Base-by-base conservation (phyloP, 208 protist genomes). In the Trypanosoma avium region DNA sequence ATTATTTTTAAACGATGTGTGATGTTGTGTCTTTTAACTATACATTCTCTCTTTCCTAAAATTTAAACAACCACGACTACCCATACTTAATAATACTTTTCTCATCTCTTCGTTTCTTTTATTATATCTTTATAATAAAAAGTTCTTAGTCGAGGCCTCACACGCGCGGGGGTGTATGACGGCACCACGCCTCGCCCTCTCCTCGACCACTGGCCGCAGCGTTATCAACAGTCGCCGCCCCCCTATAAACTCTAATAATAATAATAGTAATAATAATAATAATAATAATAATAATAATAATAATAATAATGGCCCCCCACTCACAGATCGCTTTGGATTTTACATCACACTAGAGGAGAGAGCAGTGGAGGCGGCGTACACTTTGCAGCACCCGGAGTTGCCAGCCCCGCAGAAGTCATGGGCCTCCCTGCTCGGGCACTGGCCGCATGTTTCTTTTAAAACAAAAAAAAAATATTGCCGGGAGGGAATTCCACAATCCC, bases 321-420 rank as follows among this genome's bases (percentile, higher is more conserved):
- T 61, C 40, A 71, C 79, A 27, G 88, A 94, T 55, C 79, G 78
- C 46, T 92, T 74, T 58, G 90, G 90, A 26, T 95, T 95, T 50
- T 70, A 67, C 27, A 75, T 95, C 10, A 85, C 78, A 3, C 30
- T 50, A 6, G 73, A 68, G 56, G 86, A 92, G 56, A 95, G 92
- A 70, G 75, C 79, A 6, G 73, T 79, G 17, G 86, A 95, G 70
- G 70, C 79, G 38, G 22, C 47, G 15, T 64, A 73, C 27, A 43
- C 67, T 54, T 36, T 61, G 12, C 36, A 46, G 26, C 30, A 77
- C 30, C 59, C 58, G 9, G 36, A 73, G 38, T 64, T 40, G 32
- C 17, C 29, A 12, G 26, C 6, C 2, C 38, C 12, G 15, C 58
- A 48, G 40, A 19, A 35, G 1, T 57, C 33, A 36, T 90, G 83